phyloP scores from a whole-genome alignment of 768 basidiomycete species.

The Scleroderma citrinum region DNA sequence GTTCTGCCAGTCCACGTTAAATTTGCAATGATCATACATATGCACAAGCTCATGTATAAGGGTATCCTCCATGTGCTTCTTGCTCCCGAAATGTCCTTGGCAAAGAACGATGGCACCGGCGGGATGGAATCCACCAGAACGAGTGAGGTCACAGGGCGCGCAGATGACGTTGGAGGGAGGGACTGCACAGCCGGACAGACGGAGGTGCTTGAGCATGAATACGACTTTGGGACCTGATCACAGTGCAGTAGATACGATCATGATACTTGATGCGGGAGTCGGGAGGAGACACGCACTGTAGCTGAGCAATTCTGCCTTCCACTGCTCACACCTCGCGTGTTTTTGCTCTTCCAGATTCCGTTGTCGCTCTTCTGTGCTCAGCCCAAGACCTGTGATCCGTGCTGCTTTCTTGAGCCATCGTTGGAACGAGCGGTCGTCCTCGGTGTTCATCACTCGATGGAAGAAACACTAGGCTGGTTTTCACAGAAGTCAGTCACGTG shows the following conservation, averaged over 20 bases:
- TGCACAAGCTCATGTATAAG: constrained; percentile 92
- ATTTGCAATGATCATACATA: constrained; percentile 92
- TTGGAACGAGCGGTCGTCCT: constrained; percentile 31
- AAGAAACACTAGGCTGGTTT: too few relatives aligned
- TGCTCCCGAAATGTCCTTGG: constrained; percentile 73
- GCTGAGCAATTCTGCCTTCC: constrained; percentile 61
- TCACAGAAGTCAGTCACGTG: too few relatives aligned
- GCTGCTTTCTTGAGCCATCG: constrained; percentile 47
- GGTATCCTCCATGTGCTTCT: constrained; percentile 89
- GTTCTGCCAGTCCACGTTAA: constrained; percentile 90
- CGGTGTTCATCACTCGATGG: too few relatives aligned
- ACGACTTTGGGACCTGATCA: constrained; percentile 71
- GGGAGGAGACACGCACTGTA: constrained; percentile 47
- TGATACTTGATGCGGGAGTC: too few relatives aligned
- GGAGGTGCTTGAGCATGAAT: constrained; percentile 92
- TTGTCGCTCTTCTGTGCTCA: constrained; percentile 38
- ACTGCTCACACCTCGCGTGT: constrained; percentile 56
- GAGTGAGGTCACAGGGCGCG: constrained; percentile 69
- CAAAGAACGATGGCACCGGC: constrained; percentile 81
- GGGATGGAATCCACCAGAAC: constrained; percentile 81
- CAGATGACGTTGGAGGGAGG: constrained; percentile 74
- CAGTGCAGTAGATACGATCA: not conserved
- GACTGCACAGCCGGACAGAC: constrained; percentile 64
- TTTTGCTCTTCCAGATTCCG: constrained; percentile 30
- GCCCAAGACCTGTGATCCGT: constrained; percentile 45